Conservation (phyloP, 2,329 filamentous ascomycete genomes). For the Monilinia fructigena region DNA sequence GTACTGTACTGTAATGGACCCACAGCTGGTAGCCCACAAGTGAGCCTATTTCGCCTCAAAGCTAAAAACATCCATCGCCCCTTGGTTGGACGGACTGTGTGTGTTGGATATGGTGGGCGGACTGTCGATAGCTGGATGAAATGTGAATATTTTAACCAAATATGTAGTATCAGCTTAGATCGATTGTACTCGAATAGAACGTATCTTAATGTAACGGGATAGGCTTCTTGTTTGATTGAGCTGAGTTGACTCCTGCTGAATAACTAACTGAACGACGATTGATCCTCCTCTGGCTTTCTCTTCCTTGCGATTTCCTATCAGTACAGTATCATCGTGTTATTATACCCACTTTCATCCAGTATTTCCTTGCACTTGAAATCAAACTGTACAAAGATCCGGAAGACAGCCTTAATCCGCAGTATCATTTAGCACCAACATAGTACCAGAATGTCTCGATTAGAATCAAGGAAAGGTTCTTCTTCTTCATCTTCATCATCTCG, state of each 20-base stretch:
- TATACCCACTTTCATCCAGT: conserved; percentile 15
- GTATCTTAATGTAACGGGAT: not conserved
- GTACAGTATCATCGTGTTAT: not conserved
- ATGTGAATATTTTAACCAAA: not conserved
- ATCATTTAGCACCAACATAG: not conserved
- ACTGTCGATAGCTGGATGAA: not conserved
- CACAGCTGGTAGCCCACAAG: conserved; percentile 5
- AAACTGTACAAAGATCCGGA: conserved; percentile 9
- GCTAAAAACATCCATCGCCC: not conserved
- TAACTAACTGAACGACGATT: conserved; percentile 2
- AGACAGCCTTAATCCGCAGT: conserved; percentile 11
- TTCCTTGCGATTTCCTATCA: not conserved
- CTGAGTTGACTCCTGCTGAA: not conserved
- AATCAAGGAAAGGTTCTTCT: not conserved
- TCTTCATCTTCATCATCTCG: not conserved
- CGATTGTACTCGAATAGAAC: not conserved
- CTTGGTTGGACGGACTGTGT: not conserved
- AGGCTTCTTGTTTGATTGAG: conserved; percentile 6
- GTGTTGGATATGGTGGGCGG: no score
- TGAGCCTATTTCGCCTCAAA: not conserved
- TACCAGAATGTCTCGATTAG: conserved; percentile 9
- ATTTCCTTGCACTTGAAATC: conserved; percentile 12
- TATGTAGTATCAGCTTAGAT: not conserved
- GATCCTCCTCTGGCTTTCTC: no score
- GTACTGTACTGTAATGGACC: not conserved